Evolutionary conservation across 768 basidiomycete species (phyloP).

Genomic region (Termitomyces sp.): DNA sequence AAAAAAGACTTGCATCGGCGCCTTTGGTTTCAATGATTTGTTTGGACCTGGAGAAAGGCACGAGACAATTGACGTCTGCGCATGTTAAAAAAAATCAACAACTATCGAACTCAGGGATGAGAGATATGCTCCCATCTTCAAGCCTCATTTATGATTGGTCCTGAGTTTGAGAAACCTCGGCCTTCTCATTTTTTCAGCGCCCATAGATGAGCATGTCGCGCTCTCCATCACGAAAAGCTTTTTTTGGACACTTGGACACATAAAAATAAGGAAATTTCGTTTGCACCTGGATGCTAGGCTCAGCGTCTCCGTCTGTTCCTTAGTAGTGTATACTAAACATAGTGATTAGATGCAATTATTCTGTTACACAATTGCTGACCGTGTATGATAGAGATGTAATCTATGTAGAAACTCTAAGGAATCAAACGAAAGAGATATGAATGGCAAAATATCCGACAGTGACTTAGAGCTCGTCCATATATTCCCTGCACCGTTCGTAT

Average conservation of each 20-base stretch:
- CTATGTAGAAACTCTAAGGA: not conserved
- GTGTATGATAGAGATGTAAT: not conserved
- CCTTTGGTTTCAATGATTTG: not conserved
- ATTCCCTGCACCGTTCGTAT: constrained; percentile 55
- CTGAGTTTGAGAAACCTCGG: not conserved
- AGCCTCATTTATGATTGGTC: not conserved
- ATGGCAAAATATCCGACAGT: not conserved
- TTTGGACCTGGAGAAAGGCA: no score
- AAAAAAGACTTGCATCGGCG: not conserved
- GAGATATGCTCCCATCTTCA: not conserved
- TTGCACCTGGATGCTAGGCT: not conserved
- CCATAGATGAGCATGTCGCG: no score
- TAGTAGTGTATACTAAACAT: not conserved
- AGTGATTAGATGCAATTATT: not conserved
- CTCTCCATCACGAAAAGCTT: not conserved
- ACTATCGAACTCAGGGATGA: not conserved
- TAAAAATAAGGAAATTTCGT: not conserved
- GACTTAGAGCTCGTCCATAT: constrained; percentile 60
- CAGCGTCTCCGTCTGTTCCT: not conserved
- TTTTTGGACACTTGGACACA: not conserved
- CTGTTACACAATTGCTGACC: no score
- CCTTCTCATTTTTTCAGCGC: not conserved
- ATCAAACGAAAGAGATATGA: not conserved
- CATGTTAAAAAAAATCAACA: not conserved
- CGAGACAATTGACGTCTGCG: not conserved